These are phyloP conservation scores for Hericium erinaceus DNA, from an alignment of 768 basidiomycete species.

Conservation along the genomic window DNA sequence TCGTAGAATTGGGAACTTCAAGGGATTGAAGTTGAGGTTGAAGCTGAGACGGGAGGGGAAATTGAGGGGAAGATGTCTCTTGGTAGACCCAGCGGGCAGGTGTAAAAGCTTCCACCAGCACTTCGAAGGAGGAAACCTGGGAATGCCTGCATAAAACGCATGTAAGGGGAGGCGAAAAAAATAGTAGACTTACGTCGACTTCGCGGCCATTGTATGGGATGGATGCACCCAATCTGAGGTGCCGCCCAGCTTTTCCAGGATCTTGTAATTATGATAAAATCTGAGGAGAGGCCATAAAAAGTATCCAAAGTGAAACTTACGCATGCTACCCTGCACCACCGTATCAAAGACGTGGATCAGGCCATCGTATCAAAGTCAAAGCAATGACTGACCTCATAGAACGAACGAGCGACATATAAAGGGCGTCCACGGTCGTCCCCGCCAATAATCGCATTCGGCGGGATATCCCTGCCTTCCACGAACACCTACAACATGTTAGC, in stretches of 20 bases:
- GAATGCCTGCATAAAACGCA: background rate
- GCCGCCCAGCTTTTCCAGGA: constrained; percentile 25
- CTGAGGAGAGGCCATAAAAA: no score
- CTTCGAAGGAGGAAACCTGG: constrained; percentile 24
- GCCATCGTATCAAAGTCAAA: background rate
- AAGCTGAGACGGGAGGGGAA: no score
- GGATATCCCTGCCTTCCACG: constrained; percentile 8
- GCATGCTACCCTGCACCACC: constrained; percentile 4
- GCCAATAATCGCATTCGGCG: constrained; percentile 11
- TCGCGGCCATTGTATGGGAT: constrained; percentile 27
- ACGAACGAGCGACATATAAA: constrained; percentile 10
- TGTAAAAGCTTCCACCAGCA: constrained; percentile 24
- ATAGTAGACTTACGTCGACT: constrained; percentile 17
- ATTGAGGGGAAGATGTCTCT: background rate
- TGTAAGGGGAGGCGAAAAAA: background rate
- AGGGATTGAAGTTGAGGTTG: no score
- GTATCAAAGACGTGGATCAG: background rate
- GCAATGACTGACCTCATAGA: constrained; percentile 8
- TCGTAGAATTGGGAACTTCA: no score
- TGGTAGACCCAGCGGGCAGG: constrained; percentile 2
- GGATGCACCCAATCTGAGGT: constrained; percentile 21
- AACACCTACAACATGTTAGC: constrained; percentile 3
- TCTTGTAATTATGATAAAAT: constrained; percentile 13
- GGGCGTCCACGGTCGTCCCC: constrained; percentile 9
- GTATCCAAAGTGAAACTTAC: background rate